phyloP scores from a whole-genome alignment of 2,329 filamentous ascomycete genomes.

The Mycogone perniciosa region DNA sequence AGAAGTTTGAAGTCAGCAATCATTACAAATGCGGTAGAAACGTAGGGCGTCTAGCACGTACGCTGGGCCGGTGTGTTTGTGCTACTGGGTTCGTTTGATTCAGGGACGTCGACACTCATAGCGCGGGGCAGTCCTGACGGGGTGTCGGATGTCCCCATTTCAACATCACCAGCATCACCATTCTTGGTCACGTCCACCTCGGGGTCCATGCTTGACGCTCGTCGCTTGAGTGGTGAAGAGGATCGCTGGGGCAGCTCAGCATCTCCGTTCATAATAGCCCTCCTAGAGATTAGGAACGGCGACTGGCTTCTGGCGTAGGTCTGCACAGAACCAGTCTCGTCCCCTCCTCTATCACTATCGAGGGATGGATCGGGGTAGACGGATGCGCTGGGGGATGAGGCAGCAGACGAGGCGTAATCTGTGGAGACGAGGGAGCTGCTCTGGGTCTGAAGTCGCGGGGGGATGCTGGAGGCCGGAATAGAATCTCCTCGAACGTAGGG shows the following conservation, averaged over 20 bases:
- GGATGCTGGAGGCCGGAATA: conserved; percentile 44
- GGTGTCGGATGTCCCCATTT: conserved; percentile 7
- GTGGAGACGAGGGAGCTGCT: conserved; percentile 35
- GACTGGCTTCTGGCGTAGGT: conserved; percentile 43
- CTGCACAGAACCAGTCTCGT: conserved; percentile 37
- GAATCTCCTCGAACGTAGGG: conserved; percentile 38
- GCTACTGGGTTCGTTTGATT: conserved; percentile 19
- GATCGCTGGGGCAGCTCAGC: conserved; percentile 53
- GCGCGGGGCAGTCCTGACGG: conserved; percentile 26
- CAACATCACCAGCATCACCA: conserved; percentile 27
- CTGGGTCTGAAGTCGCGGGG: conserved; percentile 44
- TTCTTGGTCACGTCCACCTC: conserved; percentile 34
- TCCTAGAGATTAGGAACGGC: conserved; percentile 44
- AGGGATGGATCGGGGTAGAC: conserved; percentile 53
- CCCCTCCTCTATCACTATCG: conserved; percentile 47
- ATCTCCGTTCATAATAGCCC: conserved; percentile 55
- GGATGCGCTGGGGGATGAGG: conserved; percentile 50
- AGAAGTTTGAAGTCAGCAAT: conserved; percentile 1
- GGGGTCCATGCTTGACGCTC: conserved; percentile 56
- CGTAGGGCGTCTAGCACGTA: conserved; percentile 17
- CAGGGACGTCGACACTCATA: conserved; percentile 36
- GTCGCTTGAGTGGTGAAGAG: conserved; percentile 58
- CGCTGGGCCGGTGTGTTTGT: conserved; percentile 18
- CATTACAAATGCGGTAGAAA: background rate
- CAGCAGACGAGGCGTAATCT: conserved; percentile 49